Evolutionary conservation across 31 red algal genomes (phyloP).

Genomic region (Porphyra umbilicalis): DNA sequence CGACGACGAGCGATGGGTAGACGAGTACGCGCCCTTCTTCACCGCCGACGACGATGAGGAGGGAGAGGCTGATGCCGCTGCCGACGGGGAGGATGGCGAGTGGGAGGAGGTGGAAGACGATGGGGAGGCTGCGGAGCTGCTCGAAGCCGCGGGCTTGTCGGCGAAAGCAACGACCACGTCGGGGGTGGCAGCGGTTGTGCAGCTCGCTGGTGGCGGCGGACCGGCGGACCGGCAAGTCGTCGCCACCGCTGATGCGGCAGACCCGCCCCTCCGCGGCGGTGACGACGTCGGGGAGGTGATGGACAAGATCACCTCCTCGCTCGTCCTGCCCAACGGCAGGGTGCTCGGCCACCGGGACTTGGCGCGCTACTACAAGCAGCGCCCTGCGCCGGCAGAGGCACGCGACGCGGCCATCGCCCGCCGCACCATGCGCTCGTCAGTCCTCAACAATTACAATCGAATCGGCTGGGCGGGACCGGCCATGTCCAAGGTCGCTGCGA

Average conservation of each 20-base stretch:
- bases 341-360: conserved; percentile 53
- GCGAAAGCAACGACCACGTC: background rate
- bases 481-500: background rate
- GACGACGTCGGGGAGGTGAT: conserved; percentile 15
- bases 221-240: background rate
- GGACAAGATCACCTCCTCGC: background rate
- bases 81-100: conserved; percentile 22
- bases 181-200: background rate
- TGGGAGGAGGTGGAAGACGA: conserved; percentile 34
- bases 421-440: background rate
- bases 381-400: background rate
- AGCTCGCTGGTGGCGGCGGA: background rate
- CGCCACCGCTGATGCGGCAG: background rate
- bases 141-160: background rate
- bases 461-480: conserved; percentile 12
- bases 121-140: conserved; percentile 7
- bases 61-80: too few species aligned
- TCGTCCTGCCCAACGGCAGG: conserved; percentile 11
- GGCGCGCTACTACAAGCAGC: conserved; percentile 51
- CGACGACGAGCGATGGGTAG: conserved; percentile 48
- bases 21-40: conserved; percentile 66
- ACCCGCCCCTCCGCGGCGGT: background rate
- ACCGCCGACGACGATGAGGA: conserved; percentile 37
- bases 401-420: conserved; percentile 17
- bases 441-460: conserved; percentile 3